phyloP scores from a whole-genome alignment of 1,284 basidiomycete genomes.

The Tilletia caries region DNA sequence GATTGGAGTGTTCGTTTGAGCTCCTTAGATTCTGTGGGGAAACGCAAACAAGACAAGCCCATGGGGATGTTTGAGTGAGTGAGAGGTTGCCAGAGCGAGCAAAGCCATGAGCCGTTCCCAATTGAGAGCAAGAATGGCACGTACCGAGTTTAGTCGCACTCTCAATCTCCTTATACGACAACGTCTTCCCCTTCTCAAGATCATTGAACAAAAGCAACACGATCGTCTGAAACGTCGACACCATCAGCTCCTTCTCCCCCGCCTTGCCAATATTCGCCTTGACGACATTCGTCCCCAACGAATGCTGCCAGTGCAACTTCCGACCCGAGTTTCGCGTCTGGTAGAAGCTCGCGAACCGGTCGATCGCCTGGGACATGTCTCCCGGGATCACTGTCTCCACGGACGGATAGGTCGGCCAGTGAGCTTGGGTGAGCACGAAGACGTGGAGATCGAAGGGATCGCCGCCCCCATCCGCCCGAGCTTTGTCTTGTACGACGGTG shows the following conservation, averaged over 20 bases:
- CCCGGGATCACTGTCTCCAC: slow-evolving; percentile 33
- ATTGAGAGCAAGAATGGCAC: background rate
- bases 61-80: background rate
- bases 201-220: slow-evolving; percentile 86
- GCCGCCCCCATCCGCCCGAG: slow-evolving; percentile 25
- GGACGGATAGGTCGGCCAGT: slow-evolving; percentile 59
- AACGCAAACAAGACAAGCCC: background rate
- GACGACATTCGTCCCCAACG: slow-evolving; percentile 43
- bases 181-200: slow-evolving; percentile 54
- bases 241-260: slow-evolving; percentile 78
- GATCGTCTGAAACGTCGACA: slow-evolving; percentile 84
- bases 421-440: slow-evolving; percentile 60
- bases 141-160: background rate
- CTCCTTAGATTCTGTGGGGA: slow-evolving; percentile 56
- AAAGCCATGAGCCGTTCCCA: background rate
- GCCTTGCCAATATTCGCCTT: slow-evolving; percentile 54
- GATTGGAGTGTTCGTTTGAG: slow-evolving; percentile 82
- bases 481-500: slow-evolving; percentile 54
- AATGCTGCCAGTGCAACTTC: slow-evolving; percentile 49
- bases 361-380: slow-evolving; percentile 20
- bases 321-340: slow-evolving; percentile 43
- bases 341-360: slow-evolving; percentile 45
- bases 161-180: slow-evolving; percentile 66
- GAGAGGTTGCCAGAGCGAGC: background rate
- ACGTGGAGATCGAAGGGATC: slow-evolving; percentile 57